Conservation (phyloP, 306 rosid genomes). For the Trifolium subterraneum region DNA sequence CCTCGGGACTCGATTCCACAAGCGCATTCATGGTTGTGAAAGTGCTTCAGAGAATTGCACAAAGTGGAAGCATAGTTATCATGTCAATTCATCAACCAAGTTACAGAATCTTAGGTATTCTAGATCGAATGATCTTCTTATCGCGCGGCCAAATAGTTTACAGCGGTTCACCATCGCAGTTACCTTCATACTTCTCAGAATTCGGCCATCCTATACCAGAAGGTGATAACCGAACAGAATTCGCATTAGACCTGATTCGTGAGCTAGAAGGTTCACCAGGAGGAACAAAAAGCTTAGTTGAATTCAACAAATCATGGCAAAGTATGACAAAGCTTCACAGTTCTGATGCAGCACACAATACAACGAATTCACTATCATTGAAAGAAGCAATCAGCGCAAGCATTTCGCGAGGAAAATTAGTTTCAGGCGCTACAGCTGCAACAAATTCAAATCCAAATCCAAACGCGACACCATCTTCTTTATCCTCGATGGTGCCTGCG, state of each 20-base stretch:
- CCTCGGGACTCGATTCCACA: conserved; percentile 93
- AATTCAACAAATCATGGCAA: conserved; percentile 89
- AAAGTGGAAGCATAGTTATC: conserved; percentile 92
- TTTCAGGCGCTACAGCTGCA: conserved; percentile 73
- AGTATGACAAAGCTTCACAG: conserved; percentile 57
- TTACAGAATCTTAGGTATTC: conserved; percentile 75
- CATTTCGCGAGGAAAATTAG: conserved; percentile 82
- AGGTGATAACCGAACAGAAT: conserved; percentile 83
- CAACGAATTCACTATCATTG: conserved; percentile 50
- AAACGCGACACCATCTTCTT: background rate
- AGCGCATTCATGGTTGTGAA: conserved; percentile 97
- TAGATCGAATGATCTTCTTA: conserved; percentile 78
- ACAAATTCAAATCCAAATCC: conserved; percentile 42
- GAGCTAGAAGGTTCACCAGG: conserved; percentile 83
- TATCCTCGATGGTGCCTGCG: conserved; percentile 68
- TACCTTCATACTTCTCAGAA: conserved; percentile 68
- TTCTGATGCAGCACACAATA: background rate
- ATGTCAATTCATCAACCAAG: conserved; percentile 97
- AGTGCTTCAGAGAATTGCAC: conserved; percentile 89
- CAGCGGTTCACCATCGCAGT: conserved; percentile 74
- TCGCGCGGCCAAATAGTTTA: conserved; percentile 88
- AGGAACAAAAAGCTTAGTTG: conserved; percentile 75
- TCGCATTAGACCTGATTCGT: conserved; percentile 91
- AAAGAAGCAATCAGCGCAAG: conserved; percentile 91
- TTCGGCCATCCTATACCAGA: conserved; percentile 93